Evolutionary conservation across 75 land plant genomes (phyloP), one percentile per base, ranked within the genome.

Genomic region (Azolla pinnata): DNA sequence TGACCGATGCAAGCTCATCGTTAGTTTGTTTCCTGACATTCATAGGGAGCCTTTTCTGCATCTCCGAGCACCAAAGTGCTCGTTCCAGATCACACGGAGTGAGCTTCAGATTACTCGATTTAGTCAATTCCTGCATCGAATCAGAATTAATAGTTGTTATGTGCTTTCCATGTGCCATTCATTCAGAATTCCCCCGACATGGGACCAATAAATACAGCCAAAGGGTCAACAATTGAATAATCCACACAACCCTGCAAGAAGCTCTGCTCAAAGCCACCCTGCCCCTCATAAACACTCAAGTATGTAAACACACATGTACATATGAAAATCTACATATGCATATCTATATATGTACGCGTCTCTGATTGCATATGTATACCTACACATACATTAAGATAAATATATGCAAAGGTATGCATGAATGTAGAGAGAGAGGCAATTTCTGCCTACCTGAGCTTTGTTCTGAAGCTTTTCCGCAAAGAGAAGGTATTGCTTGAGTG

Each of bases 1-100:
- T n/a, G n/a, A n/a, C n/a, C n/a, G n/a, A n/a, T n/a, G n/a, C n/a
- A n/a, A n/a, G n/a, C n/a, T n/a, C n/a, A n/a, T n/a, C n/a, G n/a
- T n/a, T n/a, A n/a, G n/a, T n/a, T n/a, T n/a, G n/a, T n/a, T n/a
- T n/a, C n/a, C n/a, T n/a, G n/a, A n/a, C 14, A 14, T 14, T 59
- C 69, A 48, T 59, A 4, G 26, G 38, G 29, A 54, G 54, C 51
- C 59, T 67, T 10, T 60, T 49, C 18, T 29, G 84, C 16, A 79
- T 54, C 28, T 79, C 78, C 7, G 81, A 54, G 49, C 86, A 79
- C 95, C 95, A 88, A 25, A 88, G 60, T 14, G 95, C 89, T 44
- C 89, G 74, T 64, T 88, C 95, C 20, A 88, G 61, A 72, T 88
- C 95, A 19, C 86, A 77, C 35, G 95, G 80, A 31, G 83, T 77